Percentiles rank a stretch among this genome's conserved stretches.
Conservation (phyloP, 495 filamentous ascomycete species). For the Copromyces sp. region DNA sequence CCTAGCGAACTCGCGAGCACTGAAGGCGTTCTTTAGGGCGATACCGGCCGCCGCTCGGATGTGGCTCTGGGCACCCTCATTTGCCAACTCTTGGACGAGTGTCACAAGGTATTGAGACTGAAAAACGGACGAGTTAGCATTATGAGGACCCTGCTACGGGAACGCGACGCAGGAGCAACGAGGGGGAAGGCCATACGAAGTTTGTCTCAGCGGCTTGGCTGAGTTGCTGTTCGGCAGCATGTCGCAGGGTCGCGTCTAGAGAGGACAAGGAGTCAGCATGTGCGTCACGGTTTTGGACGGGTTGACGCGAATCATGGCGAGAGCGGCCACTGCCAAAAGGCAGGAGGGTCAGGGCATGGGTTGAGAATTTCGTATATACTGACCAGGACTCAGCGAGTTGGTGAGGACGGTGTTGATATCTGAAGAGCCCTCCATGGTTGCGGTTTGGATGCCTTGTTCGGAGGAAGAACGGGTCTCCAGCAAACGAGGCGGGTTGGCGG, state of each 20-base stretch:
- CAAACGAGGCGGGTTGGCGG: slow-evolving; percentile 4
- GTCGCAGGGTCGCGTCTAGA: slow-evolving; percentile 77
- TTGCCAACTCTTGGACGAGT: slow-evolving; percentile 84
- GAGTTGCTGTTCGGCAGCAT: slow-evolving; percentile 88
- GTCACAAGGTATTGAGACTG: slow-evolving; percentile 85
- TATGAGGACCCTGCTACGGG: slow-evolving; percentile 5
- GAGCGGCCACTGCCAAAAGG: neutral
- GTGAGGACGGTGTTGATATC: slow-evolving; percentile 63
- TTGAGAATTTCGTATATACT: slow-evolving; percentile 22
- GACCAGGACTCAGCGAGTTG: slow-evolving; percentile 84
- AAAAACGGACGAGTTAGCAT: slow-evolving; percentile 8
- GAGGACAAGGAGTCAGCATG: slow-evolving; percentile 10
- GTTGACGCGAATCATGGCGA: slow-evolving; percentile 12
- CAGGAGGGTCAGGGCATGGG: slow-evolving; percentile 2
- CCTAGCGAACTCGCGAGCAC: slow-evolving; percentile 76
- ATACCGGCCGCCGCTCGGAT: slow-evolving; percentile 91
- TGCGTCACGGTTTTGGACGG: slow-evolving; percentile 3
- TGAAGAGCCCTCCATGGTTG: slow-evolving; percentile 38
- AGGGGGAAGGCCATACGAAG: slow-evolving; percentile 59
- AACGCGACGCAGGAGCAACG: slow-evolving; percentile 2
- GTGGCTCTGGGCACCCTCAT: slow-evolving; percentile 70
- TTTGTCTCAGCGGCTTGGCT: slow-evolving; percentile 82
- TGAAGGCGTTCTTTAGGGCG: slow-evolving; percentile 93
- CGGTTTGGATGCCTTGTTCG: slow-evolving; percentile 14
- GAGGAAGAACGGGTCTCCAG: slow-evolving; percentile 3